Conservation (phyloP, 2,329 filamentous ascomycete genomes). For the Colletotrichum kahawae region DNA sequence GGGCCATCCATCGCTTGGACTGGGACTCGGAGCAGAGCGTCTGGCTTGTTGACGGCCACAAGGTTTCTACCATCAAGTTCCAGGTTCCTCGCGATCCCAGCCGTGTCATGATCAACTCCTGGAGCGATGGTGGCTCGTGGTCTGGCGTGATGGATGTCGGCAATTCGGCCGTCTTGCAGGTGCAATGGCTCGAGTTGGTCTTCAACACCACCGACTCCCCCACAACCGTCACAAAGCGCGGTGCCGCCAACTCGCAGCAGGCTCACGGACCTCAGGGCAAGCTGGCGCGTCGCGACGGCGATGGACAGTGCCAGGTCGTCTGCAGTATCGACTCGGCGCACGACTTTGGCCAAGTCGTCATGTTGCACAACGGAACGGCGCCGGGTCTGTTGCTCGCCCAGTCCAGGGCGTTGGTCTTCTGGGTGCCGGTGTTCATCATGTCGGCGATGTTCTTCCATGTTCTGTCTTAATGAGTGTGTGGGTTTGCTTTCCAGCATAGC, state of each 20-base stretch:
- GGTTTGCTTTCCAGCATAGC: neutral
- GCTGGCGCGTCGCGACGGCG: conserved; percentile 7
- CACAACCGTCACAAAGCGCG: neutral
- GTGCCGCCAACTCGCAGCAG: neutral
- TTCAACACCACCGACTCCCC: conserved; percentile 48
- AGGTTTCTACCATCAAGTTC: conserved; percentile 58
- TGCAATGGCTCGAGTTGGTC: conserved; percentile 68
- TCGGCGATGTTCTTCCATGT: conserved; percentile 5
- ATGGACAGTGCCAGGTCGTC: conserved; percentile 27
- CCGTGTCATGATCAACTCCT: conserved; percentile 62
- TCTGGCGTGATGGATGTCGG: conserved; percentile 61
- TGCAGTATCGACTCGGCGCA: conserved; percentile 41
- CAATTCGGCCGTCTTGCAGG: conserved; percentile 57
- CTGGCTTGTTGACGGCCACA: conserved; percentile 60
- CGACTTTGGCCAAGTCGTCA: conserved; percentile 42
- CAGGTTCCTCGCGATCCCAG: conserved; percentile 59
- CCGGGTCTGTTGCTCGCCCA: conserved; percentile 26
- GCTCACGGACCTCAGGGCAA: neutral
- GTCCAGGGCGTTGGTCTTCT: conserved; percentile 19
- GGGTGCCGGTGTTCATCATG: conserved; percentile 16
- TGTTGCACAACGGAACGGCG: conserved; percentile 28
- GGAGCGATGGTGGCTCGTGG: conserved; percentile 66
- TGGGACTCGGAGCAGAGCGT: conserved; percentile 59
- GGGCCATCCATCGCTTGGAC: conserved; percentile 65
- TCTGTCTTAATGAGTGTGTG: conserved; percentile 31